A percentile compares a stretch with the other conserved stretches of the same genome.
Evolutionary conservation across 306 rosid genomes (phyloP).

Genomic region (Trichosanthes cucumerina): DNA sequence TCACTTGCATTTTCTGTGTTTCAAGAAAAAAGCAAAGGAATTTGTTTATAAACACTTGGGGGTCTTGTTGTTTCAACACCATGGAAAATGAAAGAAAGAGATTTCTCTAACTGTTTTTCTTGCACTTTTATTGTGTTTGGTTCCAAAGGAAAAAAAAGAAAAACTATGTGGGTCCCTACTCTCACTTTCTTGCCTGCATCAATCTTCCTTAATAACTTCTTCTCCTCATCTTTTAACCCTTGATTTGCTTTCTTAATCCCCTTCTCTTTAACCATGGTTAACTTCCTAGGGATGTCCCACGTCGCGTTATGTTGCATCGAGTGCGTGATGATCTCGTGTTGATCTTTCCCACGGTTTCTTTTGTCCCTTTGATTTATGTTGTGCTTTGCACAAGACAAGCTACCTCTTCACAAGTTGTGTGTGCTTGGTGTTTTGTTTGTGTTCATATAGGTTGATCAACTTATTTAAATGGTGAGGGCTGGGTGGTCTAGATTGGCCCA

Average conservation of each 20-base stretch:
- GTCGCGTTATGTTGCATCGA: not conserved
- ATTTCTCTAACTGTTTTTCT: constrained; percentile 7
- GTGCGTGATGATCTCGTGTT: not conserved
- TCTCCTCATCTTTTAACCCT: not conserved
- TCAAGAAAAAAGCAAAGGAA: not conserved
- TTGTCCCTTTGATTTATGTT: not conserved
- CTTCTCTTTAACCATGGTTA: not conserved
- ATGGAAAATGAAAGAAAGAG: constrained; percentile 9
- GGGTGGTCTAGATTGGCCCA: not conserved
- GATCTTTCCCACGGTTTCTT: not conserved
- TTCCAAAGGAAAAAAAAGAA: not conserved
- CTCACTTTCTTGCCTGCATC: constrained; percentile 1
- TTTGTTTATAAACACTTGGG: not conserved
- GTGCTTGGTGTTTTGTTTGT: not conserved
- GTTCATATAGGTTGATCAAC: not conserved
- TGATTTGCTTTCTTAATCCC: not conserved
- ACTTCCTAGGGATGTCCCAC: not conserved
- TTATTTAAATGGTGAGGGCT: not conserved
- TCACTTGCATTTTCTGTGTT: constrained; percentile 1
- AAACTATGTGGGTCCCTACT: constrained; percentile 2
- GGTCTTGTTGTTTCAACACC: constrained; percentile 5
- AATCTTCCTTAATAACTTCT: not conserved
- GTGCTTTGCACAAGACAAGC: not conserved
- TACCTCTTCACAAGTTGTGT: not conserved
- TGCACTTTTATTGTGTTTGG: constrained; percentile 15